Percentiles rank a stretch among this genome's conserved stretches.
Conservation (phyloP, 371 early-diverging fungal genomes). For the Mortierella sp. region DNA sequence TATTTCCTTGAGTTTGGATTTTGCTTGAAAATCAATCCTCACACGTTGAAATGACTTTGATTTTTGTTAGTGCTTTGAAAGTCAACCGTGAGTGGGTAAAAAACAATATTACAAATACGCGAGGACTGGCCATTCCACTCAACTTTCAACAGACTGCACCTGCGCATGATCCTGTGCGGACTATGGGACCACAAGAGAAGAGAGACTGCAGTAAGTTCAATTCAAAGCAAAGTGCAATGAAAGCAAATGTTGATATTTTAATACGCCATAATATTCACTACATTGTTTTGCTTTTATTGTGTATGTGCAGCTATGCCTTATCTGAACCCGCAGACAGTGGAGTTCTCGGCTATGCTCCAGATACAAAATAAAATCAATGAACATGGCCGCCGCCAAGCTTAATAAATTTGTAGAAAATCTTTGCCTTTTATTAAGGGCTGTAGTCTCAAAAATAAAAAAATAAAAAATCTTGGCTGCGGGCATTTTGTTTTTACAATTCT, state of each 20-base stretch:
- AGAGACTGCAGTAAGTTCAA: constrained; percentile 43
- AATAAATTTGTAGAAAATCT: too few species aligned
- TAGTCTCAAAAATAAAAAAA: too few species aligned
- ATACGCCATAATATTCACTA: too few species aligned
- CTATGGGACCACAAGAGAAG: constrained; percentile 36
- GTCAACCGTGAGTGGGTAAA: constrained; percentile 63
- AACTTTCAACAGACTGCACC: constrained; percentile 75
- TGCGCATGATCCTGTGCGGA: constrained; percentile 48
- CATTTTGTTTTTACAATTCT: not conserved
- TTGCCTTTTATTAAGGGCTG: too few species aligned
- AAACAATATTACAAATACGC: constrained; percentile 44
- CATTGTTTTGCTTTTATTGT: not conserved
- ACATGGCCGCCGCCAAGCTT: constrained; percentile 33
- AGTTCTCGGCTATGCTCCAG: constrained; percentile 70
- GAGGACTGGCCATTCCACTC: constrained; percentile 71
- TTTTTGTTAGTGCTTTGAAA: constrained; percentile 46
- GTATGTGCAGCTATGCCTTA: constrained; percentile 53
- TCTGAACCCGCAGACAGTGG: constrained; percentile 79
- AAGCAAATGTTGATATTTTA: too few species aligned
- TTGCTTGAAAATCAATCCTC: not conserved
- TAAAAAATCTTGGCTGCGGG: too few species aligned
- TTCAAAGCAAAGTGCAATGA: not conserved
- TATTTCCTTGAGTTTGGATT: not conserved
- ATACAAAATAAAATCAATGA: constrained; percentile 71
- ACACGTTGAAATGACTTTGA: not conserved